phyloP scores from a whole-genome alignment of 768 basidiomycete genomes.

The Lentinula boryana region DNA sequence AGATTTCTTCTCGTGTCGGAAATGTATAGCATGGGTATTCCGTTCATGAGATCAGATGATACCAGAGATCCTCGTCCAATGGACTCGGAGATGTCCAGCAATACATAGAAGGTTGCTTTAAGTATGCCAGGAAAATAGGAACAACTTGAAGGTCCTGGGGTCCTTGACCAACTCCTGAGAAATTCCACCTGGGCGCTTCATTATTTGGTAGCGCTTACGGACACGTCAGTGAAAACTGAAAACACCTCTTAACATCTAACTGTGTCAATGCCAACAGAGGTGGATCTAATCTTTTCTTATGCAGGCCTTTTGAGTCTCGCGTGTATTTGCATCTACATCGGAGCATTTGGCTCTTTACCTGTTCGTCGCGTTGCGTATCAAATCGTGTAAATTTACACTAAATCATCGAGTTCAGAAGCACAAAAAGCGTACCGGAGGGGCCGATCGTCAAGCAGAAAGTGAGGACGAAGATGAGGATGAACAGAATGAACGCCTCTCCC shows the following conservation, averaged over 20 bases:
- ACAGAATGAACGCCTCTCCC: conserved; percentile 51
- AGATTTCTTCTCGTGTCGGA: not conserved
- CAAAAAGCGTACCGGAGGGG: conserved; percentile 8
- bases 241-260: not conserved
- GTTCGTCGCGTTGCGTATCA: conserved; percentile 31
- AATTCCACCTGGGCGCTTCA: not conserved
- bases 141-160: not conserved
- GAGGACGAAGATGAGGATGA: conserved; percentile 55
- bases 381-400: conserved; percentile 1
- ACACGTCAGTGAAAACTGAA: not conserved
- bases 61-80: not conserved
- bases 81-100: not conserved
- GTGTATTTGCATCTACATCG: conserved; percentile 59
- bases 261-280: conserved; percentile 25
- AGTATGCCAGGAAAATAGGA: not conserved
- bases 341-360: conserved; percentile 62
- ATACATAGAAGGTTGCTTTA: not conserved
- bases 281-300: conserved; percentile 62
- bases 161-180: not conserved
- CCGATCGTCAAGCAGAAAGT: conserved; percentile 21
- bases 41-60: not conserved
- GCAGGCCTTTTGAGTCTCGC: conserved; percentile 64
- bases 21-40: not conserved
- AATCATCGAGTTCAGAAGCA: conserved; percentile 10
- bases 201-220: not conserved